A percentile compares a stretch with the other conserved stretches of the same genome.
These are phyloP conservation scores for Panaeolus cyanescens DNA, from an alignment of 768 basidiomycete genomes.

Conservation along the genomic window DNA sequence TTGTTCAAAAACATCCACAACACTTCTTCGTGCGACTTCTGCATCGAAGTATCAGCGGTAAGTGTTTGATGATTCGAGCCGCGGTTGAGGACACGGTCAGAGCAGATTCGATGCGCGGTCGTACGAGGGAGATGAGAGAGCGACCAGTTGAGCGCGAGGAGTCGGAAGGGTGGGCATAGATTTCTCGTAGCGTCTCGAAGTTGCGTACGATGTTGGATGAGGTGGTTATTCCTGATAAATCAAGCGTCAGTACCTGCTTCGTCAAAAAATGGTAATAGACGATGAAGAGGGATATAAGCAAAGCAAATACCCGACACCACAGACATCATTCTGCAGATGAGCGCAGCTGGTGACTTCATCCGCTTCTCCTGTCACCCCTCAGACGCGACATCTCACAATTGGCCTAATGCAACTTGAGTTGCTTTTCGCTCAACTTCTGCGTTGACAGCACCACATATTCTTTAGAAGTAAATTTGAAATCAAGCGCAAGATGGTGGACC, in stretches of 20 bases:
- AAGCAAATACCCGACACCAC: too few relatives aligned
- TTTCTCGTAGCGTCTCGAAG: constrained; percentile 57
- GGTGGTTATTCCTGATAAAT: constrained; percentile 88
- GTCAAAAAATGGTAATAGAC: too few relatives aligned
- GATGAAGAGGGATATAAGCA: too few relatives aligned
- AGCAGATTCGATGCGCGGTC: constrained; percentile 73
- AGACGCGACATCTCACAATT: too few relatives aligned
- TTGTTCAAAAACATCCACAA: constrained; percentile 77
- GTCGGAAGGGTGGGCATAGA: constrained; percentile 56
- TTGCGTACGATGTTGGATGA: constrained; percentile 71
- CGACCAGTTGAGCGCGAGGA: constrained; percentile 84
- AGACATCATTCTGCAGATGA: too few relatives aligned
- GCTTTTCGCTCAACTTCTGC: too few relatives aligned
- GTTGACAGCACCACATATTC: too few relatives aligned
- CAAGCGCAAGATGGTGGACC: too few relatives aligned
- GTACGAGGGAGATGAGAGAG: constrained; percentile 53
- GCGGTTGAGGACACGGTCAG: constrained; percentile 69
- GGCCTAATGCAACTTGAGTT: too few relatives aligned
- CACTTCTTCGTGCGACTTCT: constrained; percentile 71
- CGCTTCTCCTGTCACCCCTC: too few relatives aligned
- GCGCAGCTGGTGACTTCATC: too few relatives aligned
- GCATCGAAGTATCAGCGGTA: constrained; percentile 55
- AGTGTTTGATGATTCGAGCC: constrained; percentile 89
- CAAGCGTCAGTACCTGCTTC: not conserved
- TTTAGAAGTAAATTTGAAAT: too few relatives aligned